These are phyloP conservation scores for Isabelozyma pseudorhagii DNA, from an alignment of 805 yeast species.

Conservation along the genomic window DNA sequence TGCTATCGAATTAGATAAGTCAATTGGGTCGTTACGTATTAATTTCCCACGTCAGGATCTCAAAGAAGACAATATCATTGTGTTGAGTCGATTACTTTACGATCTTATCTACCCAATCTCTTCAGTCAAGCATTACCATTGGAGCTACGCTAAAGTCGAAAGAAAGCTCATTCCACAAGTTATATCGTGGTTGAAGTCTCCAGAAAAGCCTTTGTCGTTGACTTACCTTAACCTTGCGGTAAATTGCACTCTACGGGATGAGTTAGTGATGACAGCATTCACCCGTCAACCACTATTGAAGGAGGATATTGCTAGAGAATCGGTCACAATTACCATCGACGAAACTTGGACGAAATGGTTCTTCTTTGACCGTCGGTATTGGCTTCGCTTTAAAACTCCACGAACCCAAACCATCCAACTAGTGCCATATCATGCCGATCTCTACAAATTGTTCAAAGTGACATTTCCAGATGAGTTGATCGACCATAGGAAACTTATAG, in stretches of 20 bases:
- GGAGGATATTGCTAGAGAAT: slow-evolving; percentile 6
- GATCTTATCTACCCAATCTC: slow-evolving; percentile 23
- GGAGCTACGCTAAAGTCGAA: slow-evolving; percentile 38
- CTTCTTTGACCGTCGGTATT: slow-evolving; percentile 38
- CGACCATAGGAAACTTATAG: background rate
- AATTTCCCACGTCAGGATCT: slow-evolving; percentile 8
- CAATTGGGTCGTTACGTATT: slow-evolving; percentile 6
- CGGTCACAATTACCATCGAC: background rate
- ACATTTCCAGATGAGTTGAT: background rate
- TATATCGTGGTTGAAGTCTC: slow-evolving; percentile 1
- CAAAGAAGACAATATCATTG: slow-evolving; percentile 8
- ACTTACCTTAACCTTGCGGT: slow-evolving; percentile 21
- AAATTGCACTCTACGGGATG: slow-evolving; percentile 4
- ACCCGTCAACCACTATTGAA: slow-evolving; percentile 20
- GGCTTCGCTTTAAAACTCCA: slow-evolving; percentile 23
- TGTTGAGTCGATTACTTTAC: slow-evolving; percentile 28
- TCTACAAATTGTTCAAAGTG: background rate
- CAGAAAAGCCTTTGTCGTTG: slow-evolving; percentile 6
- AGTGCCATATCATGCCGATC: slow-evolving; percentile 11
- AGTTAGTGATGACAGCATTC: slow-evolving; percentile 6
- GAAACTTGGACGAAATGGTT: slow-evolving; percentile 25
- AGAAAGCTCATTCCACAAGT: slow-evolving; percentile 27
- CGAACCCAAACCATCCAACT: slow-evolving; percentile 2
- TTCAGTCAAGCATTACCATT: slow-evolving; percentile 33
- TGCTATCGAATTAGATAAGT: background rate